These are phyloP conservation scores for Hansenula anomala DNA, from an alignment of 1,139 yeast genomes.

Conservation along the genomic window DNA sequence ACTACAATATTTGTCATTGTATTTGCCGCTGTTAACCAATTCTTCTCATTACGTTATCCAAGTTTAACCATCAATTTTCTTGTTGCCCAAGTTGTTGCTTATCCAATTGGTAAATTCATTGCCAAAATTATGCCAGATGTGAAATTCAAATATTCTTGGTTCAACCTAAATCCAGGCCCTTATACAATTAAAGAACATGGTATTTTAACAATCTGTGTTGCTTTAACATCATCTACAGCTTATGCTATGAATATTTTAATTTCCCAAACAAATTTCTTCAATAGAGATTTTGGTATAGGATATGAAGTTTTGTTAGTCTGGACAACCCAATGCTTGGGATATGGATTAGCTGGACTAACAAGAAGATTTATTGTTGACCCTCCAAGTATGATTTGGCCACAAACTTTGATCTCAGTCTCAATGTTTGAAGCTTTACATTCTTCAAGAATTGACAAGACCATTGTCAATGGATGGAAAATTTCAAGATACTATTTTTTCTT, in stretches of 20 bases:
- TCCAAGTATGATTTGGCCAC: conserved; percentile 36
- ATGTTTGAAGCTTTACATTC: conserved; percentile 33
- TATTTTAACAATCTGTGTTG: conserved; percentile 46
- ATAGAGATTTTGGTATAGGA: conserved; percentile 31
- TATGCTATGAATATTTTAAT: conserved; percentile 55
- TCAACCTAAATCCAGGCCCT: conserved; percentile 46
- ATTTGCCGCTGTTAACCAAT: conserved; percentile 47
- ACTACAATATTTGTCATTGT: conserved; percentile 44
- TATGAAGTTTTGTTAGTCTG: conserved; percentile 45
- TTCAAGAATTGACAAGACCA: conserved; percentile 23
- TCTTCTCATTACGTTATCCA: conserved; percentile 46
- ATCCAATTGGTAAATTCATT: conserved; percentile 44
- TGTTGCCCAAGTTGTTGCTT: conserved; percentile 50
- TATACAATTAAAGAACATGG: conserved; percentile 62
- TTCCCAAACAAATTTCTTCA: conserved; percentile 49
- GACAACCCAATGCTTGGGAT: conserved; percentile 53
- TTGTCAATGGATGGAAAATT: conserved; percentile 39
- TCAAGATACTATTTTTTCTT: conserved; percentile 44
- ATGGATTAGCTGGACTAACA: conserved; percentile 50
- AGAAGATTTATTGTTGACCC: conserved; percentile 33
- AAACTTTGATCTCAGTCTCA: conserved; percentile 26
- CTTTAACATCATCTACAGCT: conserved; percentile 44
- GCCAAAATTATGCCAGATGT: conserved; percentile 34
- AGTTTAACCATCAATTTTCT: conserved; percentile 39
- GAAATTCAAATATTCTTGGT: conserved; percentile 22